Evolutionary conservation across 805 yeast genomes (phyloP), one percentile per base, ranked within the genome.

Genomic region (Zygoascus flipseniorum): DNA sequence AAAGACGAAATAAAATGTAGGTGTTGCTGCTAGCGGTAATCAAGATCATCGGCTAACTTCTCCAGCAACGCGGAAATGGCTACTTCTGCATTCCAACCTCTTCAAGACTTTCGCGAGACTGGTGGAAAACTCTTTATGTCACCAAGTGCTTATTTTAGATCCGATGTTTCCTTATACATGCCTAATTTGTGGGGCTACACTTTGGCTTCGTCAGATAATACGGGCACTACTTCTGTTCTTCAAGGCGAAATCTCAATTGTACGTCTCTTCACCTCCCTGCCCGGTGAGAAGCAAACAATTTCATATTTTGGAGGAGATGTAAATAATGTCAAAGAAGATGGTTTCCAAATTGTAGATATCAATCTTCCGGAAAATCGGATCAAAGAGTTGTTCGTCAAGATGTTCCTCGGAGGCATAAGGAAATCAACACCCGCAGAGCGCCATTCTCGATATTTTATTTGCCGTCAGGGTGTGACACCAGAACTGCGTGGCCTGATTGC

Each of bases 111-210:
- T 63, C 73, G 83, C 48, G 84, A 83, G 60, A 86, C 92, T 2
- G 78, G 82, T 41, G 99, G 98, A 23, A 89, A 89, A 69, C 75
- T 90, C 57, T 93, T 89, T 72, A 72, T 77, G 16, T 79, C 96
- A 0, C 98, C 98, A 0, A 74, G 78, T n/a, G 79, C 89, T 1
- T 84, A 79, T 60, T 90, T 92, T 78, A 79, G 78, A 55, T 70
- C 74, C 11, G 90, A 86, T 8, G 84, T 78, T 62, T 76, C 97
- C 0, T 70, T 81, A 47, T 93, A 80, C 65, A 88, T 93, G 70
- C 96, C 98, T 9, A 89, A 89, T 63, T 73, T 92, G 55, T 65
- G 69, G 26, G 92, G 83, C 0, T 74, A 73, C 20, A 74, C 82
- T 1, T 64, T 89, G 39, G 63, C 61, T 2, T 59, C 66, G 18